Percentiles rank a stretch among this genome's conserved stretches.
Conservation (phyloP, 345 rosid genomes). For the Heritiera fomes region DNA sequence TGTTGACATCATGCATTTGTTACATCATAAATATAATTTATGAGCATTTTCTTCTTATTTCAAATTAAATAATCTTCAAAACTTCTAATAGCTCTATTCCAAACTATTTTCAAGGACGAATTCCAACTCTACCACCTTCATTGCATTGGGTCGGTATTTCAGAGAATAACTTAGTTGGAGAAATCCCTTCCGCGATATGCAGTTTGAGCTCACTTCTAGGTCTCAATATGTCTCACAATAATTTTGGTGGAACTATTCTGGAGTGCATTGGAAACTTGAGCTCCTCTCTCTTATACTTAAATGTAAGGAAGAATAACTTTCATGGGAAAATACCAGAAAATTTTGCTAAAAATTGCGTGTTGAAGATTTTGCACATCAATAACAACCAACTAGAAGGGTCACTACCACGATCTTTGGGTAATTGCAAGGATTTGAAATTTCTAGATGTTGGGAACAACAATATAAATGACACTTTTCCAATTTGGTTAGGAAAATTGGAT, state of each 20-base stretch:
- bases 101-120: background rate
- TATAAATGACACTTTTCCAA: slow-evolving; percentile 19
- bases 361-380: slow-evolving; percentile 7
- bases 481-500: slow-evolving; percentile 14
- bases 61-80: too few species aligned
- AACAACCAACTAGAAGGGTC: slow-evolving; percentile 21
- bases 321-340: background rate
- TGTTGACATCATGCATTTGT: background rate
- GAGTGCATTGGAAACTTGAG: background rate
- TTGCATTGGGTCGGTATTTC: background rate
- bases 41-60: background rate
- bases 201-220: background rate
- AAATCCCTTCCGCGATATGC: background rate
- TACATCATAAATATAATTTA: too few species aligned
- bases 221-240: background rate
- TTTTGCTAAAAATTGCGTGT: background rate
- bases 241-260: background rate
- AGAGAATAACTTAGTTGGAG: background rate
- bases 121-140: background rate
- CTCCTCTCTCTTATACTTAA: background rate
- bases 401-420: slow-evolving; percentile 12
- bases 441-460: slow-evolving; percentile 20
- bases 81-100: background rate
- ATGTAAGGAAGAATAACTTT: too few species aligned
- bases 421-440: slow-evolving; percentile 11